Evolutionary conservation across 2,329 filamentous ascomycete genomes (phyloP), one percentile per base, ranked within the genome.

Genomic region (Anisogramma anomala): DNA sequence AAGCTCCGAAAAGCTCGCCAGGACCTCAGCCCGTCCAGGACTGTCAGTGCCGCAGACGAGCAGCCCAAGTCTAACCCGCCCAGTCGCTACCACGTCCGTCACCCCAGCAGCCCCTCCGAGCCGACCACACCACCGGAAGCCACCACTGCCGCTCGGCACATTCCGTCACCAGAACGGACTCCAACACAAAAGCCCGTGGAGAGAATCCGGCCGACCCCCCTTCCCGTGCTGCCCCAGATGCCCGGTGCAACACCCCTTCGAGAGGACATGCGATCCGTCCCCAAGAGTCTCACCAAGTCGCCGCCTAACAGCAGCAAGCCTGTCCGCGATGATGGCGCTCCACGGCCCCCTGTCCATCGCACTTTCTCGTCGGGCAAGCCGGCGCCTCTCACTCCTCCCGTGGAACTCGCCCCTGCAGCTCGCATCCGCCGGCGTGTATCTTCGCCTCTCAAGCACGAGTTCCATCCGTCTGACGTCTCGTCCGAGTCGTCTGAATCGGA

Each of bases 391-490:
- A 65, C 45, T 42, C 68, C 57, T 50, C 78, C 58, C 55, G 66
- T 55, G 54, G 79, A 65, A 52, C 59, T 51, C 51, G 61, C 42
- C 53, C 64, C 48, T 56, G 62, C 56, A 53, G 59, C 58, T 49
- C 69, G 58, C 58, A 49, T 75, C 17, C 74, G 81, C 55, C 77
- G 88, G 33, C 77, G 87, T 14, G 82, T 79, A 1, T 96, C 91
- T 0, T 98, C 91, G 1, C 91, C 91, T 0, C 68, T 98, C 36
- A 98, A 98, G 64, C 89, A 96, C 56, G 89, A 98, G 62, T 98
- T 95, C 53, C 81, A 88, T 48, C 89, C 89, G 11, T 96, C 91
- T 1, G 75, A 79, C 37, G 61, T 68, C 35, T 77, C 73, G 0
- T 79, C 75, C 0, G 65, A 76, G 6, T 76, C 74, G 33, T 79